Percentiles rank a stretch among this genome's conserved stretches.
phyloP scores from a whole-genome alignment of 345 rosid genomes.

The Dipteronia dyeriana region DNA sequence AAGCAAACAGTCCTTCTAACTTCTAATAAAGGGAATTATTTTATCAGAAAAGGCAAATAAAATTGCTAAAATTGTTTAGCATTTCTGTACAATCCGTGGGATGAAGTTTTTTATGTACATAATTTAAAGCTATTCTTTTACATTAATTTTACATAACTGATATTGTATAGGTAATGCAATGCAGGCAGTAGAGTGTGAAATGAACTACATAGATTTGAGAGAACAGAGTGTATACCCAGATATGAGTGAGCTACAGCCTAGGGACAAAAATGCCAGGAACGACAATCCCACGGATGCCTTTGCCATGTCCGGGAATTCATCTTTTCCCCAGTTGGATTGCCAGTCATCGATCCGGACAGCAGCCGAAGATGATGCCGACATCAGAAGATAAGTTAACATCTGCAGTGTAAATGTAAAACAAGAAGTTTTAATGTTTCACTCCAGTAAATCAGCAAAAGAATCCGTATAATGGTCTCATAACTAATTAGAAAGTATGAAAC shows the following conservation, averaged over 20 bases:
- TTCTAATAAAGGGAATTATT: no score
- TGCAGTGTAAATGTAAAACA: conserved; percentile 29
- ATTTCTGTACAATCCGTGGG: no score
- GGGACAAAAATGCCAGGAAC: conserved; percentile 60
- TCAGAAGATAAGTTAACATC: conserved; percentile 77
- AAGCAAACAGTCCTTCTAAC: no score
- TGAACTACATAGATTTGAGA: conserved; percentile 36
- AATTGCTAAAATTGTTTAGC: no score
- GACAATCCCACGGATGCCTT: conserved; percentile 67
- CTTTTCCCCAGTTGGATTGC: conserved; percentile 82
- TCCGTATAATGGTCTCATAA: not conserved
- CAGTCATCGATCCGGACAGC: conserved; percentile 79
- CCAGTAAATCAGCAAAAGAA: conserved; percentile 5
- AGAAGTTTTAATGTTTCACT: not conserved
- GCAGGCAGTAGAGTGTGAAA: conserved; percentile 1
- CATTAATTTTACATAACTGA: not conserved
- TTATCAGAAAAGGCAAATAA: no score
- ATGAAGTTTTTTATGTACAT: not conserved
- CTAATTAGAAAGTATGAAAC: not conserved
- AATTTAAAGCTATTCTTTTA: not conserved
- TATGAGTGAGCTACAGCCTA: conserved; percentile 68
- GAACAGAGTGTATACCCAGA: conserved; percentile 69
- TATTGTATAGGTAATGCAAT: not conserved
- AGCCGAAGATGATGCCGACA: conserved; percentile 87
- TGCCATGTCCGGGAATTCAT: conserved; percentile 82